Evolutionary conservation across 768 basidiomycete species (phyloP), one percentile per base, ranked within the genome.

Genomic region (Multifurca ochricompacta): DNA sequence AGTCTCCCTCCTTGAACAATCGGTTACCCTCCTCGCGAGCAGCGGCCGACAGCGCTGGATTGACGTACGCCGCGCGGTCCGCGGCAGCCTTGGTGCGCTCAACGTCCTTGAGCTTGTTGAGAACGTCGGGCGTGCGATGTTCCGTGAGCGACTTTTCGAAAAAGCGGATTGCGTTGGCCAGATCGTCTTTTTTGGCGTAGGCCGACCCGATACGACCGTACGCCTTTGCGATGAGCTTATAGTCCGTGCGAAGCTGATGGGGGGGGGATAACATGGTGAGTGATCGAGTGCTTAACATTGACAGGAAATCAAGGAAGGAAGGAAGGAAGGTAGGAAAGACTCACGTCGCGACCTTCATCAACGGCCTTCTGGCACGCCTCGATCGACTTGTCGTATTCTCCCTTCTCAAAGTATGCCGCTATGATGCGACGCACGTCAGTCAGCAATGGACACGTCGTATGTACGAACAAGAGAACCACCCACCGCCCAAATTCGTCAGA

Each of bases 351-450:
- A 30, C 92, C 96, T 66, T 97, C 90, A 11, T 98, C 96, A 40
- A 91, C 87, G n/a, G 96, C 95, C 71, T 91, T 94, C 65, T 96
- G 85, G 68, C 91, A 94, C 0, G 82, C 81, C 68, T 93, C 87
- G 63, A 99, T 94, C 53, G 82, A 81, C 67, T 89, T 85, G 71
- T 91, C 87, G 64, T 85, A 97, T 32, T 98, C 84, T 9, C 85
- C 91, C 68, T 95, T 78, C 72, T 99, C 96, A 64, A 92, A 93
- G 71, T 94, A 88, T 7, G 83, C 92, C 53, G 96, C 96, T 86
- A 66, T 45, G 23, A 48, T n/a, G 4, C 41, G 21, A 49, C 4
- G 13, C 23, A 44, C 25, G n/a, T 36, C 35, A 47, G 42, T 62
- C 9, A 52, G 45, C 14, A n/a, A n/a, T n/a, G n/a, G n/a, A n/a